Conservation (phyloP, 2,329 filamentous ascomycete species). For the Diatrype stigma region DNA sequence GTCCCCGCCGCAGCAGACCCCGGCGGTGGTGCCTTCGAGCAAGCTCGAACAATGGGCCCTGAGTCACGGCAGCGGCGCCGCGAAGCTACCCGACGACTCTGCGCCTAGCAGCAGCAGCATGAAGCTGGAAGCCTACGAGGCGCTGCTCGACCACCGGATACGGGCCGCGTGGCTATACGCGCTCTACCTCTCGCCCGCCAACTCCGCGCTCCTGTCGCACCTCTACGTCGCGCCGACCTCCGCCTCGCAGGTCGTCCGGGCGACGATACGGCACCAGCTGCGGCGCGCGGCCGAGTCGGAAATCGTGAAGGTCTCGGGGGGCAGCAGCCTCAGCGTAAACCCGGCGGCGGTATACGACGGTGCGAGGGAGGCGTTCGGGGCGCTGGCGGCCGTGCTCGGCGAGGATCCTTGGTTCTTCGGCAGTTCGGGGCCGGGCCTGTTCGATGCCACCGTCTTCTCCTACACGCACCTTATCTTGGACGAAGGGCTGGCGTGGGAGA, state of each 20-base stretch:
- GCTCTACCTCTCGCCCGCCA: conserved; percentile 70
- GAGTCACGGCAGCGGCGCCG: conserved; percentile 35
- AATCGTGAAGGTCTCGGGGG: conserved; percentile 56
- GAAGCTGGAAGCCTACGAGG: conserved; percentile 69
- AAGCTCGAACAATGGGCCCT: conserved; percentile 67
- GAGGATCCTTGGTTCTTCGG: conserved; percentile 47
- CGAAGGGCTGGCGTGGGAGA: conserved; percentile 58
- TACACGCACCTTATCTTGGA: conserved; percentile 81
- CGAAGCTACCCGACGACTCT: conserved; percentile 42
- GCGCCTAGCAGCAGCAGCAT: conserved; percentile 39
- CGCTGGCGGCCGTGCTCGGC: conserved; percentile 40
- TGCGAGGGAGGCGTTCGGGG: conserved; percentile 41
- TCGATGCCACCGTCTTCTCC: conserved; percentile 86
- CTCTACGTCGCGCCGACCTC: conserved; percentile 69
- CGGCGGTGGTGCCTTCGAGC: conserved; percentile 52
- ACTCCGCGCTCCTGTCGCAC: conserved; percentile 62
- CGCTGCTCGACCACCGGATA: conserved; percentile 72
- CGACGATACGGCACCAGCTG: conserved; percentile 61
- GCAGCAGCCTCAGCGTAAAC: conserved; percentile 31
- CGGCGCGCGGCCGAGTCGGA: conserved; percentile 69
- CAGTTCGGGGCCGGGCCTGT: conserved; percentile 57
- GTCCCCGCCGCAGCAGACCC: conserved; percentile 22
- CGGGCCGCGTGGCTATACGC: conserved; percentile 85
- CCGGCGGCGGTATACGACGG: conserved; percentile 37
- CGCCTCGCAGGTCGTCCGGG: conserved; percentile 57